Conservation (phyloP, 495 filamentous ascomycete genomes). For the Neurospora sp. region DNA sequence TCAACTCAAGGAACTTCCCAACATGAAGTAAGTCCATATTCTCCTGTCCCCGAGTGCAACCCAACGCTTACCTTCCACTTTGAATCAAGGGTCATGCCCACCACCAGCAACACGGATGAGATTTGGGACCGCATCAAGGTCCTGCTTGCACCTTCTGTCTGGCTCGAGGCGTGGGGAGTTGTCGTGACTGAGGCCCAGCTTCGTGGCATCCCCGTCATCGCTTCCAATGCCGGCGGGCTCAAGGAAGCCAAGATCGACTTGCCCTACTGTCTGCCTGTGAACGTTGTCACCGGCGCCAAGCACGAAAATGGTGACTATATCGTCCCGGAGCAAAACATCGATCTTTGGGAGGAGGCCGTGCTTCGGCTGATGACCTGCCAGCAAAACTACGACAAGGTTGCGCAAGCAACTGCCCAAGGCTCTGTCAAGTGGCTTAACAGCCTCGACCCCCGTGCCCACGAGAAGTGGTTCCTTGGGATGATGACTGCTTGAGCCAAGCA, state of each 20-base stretch:
- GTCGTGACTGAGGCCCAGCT: conserved; percentile 25
- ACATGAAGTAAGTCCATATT: conserved; percentile 15
- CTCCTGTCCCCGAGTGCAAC: not conserved
- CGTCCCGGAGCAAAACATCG: conserved; percentile 17
- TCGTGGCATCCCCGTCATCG: conserved; percentile 23
- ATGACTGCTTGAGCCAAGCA: conserved; percentile 1
- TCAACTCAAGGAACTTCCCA: conserved; percentile 10
- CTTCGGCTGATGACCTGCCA: conserved; percentile 12
- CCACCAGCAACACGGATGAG: conserved; percentile 18
- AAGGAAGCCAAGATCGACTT: conserved; percentile 22
- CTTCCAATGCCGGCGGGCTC: conserved; percentile 22
- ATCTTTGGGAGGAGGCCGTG: conserved; percentile 12
- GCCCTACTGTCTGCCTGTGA: conserved; percentile 19
- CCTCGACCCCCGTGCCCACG: conserved; percentile 12
- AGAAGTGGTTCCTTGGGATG: conserved; percentile 23
- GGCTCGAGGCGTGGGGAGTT: conserved; percentile 24
- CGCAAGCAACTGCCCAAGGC: conserved; percentile 5
- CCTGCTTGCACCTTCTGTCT: conserved; percentile 20
- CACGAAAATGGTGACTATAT: conserved; percentile 16
- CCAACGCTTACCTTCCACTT: not conserved
- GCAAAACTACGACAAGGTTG: conserved; percentile 9
- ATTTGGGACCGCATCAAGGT: conserved; percentile 26
- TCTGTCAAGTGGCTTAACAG: conserved; percentile 13
- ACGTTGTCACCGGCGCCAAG: conserved; percentile 14
- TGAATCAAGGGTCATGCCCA: conserved; percentile 10